Evolutionary conservation across 1,284 basidiomycete species (phyloP), one percentile per base, ranked within the genome.

Genomic region (Chondrostereum purpureum): DNA sequence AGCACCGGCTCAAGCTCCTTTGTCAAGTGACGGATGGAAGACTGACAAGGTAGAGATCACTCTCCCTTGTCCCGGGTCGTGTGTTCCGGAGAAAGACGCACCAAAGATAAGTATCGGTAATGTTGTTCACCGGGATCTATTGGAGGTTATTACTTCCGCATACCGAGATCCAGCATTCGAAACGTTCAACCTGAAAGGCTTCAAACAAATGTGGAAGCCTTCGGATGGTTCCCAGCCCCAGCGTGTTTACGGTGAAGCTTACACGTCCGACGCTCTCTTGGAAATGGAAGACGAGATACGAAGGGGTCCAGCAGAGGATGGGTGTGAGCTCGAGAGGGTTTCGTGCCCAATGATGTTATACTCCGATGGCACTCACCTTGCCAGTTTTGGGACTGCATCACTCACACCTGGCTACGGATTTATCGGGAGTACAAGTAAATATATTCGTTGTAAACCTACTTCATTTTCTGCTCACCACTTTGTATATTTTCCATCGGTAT

Each of bases 91-190:
- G 37, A 14, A 18, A n/a, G 20, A 31, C 16, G 45, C 45, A 17
- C 39, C 39, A 6, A 35, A 3, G 18, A 13, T 42, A 12, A 34
- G 3, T 10, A 21, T 46, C 14, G 20, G 16, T 16, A 22, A 14
- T 4, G 17, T 42, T 22, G 16, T 13, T 8, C 39, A 61, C 44
- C 48, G 58, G 6, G 45, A 44, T n/a, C 51, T 55, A 0, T 18
- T 58, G 6, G 51, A 58, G 13, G 50, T 63, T 14, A 58, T 66
- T 45, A 59, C 53, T 40, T 38, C 50, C 12, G 57, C 55, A 0
- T 57, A 58, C 40, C n/a, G 44, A 2, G 57, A 56, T 22, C 19
- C 42, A 0, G 21, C 38, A 0, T 52, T 60, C 6, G 18, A 47
- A 2, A 11, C 49, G 1, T 62, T 60, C 37, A 59, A 66, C 38